phyloP scores from a whole-genome alignment of 148 eudicot genomes.

The Fagopyrum homotropicum region DNA sequence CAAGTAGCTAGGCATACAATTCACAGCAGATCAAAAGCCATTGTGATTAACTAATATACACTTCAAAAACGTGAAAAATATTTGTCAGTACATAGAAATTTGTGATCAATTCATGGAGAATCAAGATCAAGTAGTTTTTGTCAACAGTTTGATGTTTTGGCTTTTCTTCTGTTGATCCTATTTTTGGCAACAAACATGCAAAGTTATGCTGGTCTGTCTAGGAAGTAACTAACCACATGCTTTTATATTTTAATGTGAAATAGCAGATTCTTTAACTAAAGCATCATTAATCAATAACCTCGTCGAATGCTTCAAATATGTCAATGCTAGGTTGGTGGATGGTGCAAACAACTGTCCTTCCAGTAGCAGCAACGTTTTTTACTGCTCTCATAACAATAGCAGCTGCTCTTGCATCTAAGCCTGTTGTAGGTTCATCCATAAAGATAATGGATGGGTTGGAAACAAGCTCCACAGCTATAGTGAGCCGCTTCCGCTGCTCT shows the following conservation, averaged over 20 bases:
- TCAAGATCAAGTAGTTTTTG: too few relatives aligned
- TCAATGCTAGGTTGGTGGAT: conserved; percentile 90
- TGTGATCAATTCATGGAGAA: too few relatives aligned
- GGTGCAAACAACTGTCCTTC: conserved; percentile 89
- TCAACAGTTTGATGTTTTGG: too few relatives aligned
- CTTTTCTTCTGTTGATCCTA: too few relatives aligned
- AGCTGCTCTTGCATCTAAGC: conserved; percentile 83
- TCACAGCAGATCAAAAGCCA: not conserved
- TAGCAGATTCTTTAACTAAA: not conserved
- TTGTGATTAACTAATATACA: too few relatives aligned
- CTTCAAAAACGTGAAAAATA: not conserved
- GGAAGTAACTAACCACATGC: too few relatives aligned
- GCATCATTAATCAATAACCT: conserved; percentile 29
- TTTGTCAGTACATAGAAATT: too few relatives aligned
- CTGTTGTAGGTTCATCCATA: conserved; percentile 88
- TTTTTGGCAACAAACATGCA: not conserved
- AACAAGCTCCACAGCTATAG: conserved; percentile 83
- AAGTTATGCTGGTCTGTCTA: not conserved
- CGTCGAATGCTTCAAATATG: conserved; percentile 87
- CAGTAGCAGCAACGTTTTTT: conserved; percentile 60
- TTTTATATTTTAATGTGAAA: not conserved
- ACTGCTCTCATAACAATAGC: conserved; percentile 81
- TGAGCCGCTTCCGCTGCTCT: conserved; percentile 76
- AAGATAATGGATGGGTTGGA: conserved; percentile 81
- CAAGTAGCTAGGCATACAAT: not conserved